Conservation (phyloP, 202 grass and related monocot genomes). For the Saccharum hybrid region DNA sequence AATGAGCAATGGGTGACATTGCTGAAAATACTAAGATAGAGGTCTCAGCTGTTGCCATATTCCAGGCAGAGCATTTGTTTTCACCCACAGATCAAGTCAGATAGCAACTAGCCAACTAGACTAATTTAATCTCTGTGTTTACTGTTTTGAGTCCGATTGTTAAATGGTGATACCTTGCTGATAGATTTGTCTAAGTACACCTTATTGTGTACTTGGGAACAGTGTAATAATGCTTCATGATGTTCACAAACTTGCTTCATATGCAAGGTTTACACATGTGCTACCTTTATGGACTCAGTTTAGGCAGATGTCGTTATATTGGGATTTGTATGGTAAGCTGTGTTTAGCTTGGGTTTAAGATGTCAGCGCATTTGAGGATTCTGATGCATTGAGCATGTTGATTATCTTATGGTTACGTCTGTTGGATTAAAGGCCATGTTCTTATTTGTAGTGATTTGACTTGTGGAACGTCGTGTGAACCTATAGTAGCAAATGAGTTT, state of each 20-base stretch:
- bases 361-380: conserved; percentile 11
- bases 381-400: conserved; percentile 17
- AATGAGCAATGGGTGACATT: neutral
- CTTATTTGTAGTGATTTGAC: conserved; percentile 12
- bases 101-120: neutral
- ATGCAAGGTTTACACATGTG: neutral
- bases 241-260: conserved; percentile 20
- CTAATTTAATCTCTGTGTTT: neutral
- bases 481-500: conserved; percentile 7
- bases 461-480: neutral
- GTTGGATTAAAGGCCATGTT: conserved; percentile 7
- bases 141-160: neutral
- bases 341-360: neutral
- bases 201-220: neutral
- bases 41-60: neutral
- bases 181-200: conserved; percentile 9
- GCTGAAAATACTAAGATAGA: neutral
- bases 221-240: conserved; percentile 22
- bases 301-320: conserved; percentile 6
- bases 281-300: neutral
- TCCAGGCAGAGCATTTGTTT: neutral
- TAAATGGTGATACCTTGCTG: conserved; percentile 15
- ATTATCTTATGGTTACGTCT: conserved; percentile 14
- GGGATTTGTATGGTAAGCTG: neutral
- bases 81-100: neutral